Evolutionary conservation across 768 basidiomycete species (phyloP).

Genomic region (Ramaria sp.): DNA sequence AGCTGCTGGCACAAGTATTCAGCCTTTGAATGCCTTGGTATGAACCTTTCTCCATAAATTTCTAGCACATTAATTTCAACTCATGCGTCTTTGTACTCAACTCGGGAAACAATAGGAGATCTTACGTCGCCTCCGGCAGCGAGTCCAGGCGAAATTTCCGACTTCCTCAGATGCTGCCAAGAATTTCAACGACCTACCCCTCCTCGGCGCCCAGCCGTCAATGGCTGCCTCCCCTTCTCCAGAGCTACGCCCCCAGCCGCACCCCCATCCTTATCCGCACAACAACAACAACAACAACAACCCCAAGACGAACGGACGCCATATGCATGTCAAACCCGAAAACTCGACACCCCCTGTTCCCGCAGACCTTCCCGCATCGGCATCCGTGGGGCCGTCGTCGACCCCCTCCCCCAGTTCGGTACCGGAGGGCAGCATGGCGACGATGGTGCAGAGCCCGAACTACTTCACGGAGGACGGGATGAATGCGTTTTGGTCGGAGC

Average conservation of each 20-base stretch:
- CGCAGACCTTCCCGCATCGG: too few species aligned
- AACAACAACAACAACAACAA: too few species aligned
- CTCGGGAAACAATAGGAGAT: background rate
- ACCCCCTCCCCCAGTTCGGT: too few species aligned
- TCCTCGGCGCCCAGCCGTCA: background rate
- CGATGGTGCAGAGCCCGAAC: background rate
- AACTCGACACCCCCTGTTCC: too few species aligned
- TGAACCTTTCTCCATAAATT: background rate
- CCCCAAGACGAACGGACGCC: too few species aligned
- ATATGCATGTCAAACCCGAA: too few species aligned
- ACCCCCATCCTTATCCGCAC: too few species aligned
- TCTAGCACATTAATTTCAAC: background rate
- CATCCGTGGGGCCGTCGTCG: too few species aligned
- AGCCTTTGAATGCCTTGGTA: slow-evolving; percentile 4
- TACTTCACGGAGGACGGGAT: background rate
- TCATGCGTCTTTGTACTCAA: too few species aligned
- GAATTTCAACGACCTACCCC: background rate
- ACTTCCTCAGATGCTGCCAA: background rate
- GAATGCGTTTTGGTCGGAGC: background rate
- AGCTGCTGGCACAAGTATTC: background rate
- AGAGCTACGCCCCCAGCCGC: too few species aligned
- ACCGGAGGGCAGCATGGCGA: background rate
- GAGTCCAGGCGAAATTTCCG: background rate
- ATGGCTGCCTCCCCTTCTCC: background rate
- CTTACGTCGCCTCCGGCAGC: background rate